Percentiles rank a stretch among this genome's conserved stretches.
Conservation (phyloP, 495 filamentous ascomycete species). For the Jackrogersella minutella region DNA sequence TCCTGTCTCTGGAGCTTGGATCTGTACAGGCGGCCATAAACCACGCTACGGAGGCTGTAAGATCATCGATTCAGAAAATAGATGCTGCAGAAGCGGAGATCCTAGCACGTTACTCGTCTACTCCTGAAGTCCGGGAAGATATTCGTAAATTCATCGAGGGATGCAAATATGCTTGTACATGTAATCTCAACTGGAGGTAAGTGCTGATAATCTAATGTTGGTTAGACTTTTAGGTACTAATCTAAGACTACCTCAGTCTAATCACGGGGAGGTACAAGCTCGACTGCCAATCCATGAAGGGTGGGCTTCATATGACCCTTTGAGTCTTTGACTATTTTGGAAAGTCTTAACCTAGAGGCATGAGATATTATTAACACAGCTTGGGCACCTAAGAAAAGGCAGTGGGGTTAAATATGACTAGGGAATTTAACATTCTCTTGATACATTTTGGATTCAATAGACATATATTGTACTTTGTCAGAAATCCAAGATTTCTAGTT, state of each 20-base stretch:
- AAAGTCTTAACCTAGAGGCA: background rate
- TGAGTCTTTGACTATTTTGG: conserved; percentile 15
- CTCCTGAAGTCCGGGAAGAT: conserved; percentile 13
- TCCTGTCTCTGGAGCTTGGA: conserved; percentile 24
- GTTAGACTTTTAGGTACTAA: background rate
- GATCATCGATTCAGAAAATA: conserved; percentile 22
- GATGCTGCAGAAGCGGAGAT: conserved; percentile 23
- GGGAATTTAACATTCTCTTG: too few species aligned
- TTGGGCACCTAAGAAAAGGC: background rate
- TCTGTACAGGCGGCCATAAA: conserved; percentile 26
- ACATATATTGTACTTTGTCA: too few species aligned
- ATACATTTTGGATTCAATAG: too few species aligned
- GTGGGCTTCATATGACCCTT: conserved; percentile 14
- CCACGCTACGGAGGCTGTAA: conserved; percentile 20
- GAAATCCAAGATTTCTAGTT: too few species aligned
- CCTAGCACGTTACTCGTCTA: conserved; percentile 16
- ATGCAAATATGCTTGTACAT: conserved; percentile 38
- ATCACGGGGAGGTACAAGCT: conserved; percentile 19
- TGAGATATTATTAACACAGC: background rate
- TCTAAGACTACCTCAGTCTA: background rate
- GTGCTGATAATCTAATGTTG: background rate
- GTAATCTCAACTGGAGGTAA: conserved; percentile 42
- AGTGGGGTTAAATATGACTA: background rate
- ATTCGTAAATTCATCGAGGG: conserved; percentile 31
- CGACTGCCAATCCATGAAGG: conserved; percentile 11